Base-by-base conservation (phyloP, 352 stramenopile species). In the Phytophthora kernoviae region DNA sequence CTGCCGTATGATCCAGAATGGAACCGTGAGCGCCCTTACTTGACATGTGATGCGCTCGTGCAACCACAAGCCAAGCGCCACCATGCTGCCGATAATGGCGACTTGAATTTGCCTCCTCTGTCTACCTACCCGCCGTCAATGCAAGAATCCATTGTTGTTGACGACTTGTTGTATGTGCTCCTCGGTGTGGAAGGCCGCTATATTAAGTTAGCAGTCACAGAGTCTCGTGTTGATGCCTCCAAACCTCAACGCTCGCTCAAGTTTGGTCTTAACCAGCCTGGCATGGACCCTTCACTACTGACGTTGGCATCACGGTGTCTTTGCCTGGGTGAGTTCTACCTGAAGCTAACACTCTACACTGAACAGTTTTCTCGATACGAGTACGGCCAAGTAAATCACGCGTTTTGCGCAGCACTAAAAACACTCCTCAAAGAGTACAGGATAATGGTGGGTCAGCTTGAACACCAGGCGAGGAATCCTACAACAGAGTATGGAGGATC, bases 301-400 rank as follows among this genome's bases (percentile, higher is more conserved):
- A 79, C 82, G 1, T 70, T 96, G 4, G 81, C 77, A 21, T 71
- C 80, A 9, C 67, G 87, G 6, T 93, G 86, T 50, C 73, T 96
- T 21, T 59, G 70, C 6, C 48, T 96, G 33, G 84, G 87, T 18
- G 83, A 93, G 53, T 91, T 79, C 54, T 96, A 92, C 41, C 62
- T 96, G 20, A 87, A 88, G 47, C 42, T 94, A 18, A 79, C 46
- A 15, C 52, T 89, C 10, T 96, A 93, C 45, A 77, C 96, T 22
- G 87, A 96, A 47, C 77, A 90, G 27, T 90, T 82, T 46, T 89
- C 83, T 27, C 72, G 89, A 20, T 93, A 96, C 55, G 95, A 98
- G 69, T 97, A 96, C 60, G 96, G 96, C 0, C 84, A 94, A 73
- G 91, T 98, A 10, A 97, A 92, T 34, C 96, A 98, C 69, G 91